Evolutionary conservation across 768 basidiomycete species (phyloP), one percentile per base, ranked within the genome.

Genomic region (Mycena alexandri): DNA sequence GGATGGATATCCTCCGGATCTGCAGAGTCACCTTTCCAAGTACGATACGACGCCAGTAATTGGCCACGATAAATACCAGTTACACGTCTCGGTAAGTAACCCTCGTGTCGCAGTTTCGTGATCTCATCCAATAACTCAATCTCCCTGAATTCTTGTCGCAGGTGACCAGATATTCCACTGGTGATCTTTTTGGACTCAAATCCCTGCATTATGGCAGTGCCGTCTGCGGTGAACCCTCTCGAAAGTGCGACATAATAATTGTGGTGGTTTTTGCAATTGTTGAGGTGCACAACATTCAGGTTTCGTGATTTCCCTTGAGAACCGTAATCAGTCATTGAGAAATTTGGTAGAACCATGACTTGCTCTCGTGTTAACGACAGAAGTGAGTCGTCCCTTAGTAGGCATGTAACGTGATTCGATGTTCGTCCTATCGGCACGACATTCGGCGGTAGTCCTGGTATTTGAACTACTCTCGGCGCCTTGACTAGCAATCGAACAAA

Each of bases 121-220:
- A 58, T 43, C 21, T 58, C 57, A 36, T 58, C 57, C 25, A 58
- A 14, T 14, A 46, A 9, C 21, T 58, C 57, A 12, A 58, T 4
- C 25, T 58, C 57, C 7, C 57, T 29, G 19, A 58, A 58, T 8
- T 58, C 57, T 21, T 58, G 57, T 46, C 57, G 33, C 5, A 58
- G 29, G 9, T 46, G 22, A 2, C 57, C 57, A 17, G 22, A 16
- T 21, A 58, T n/a, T 12, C 57, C 57, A 21, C 29, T 16, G 2
- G 19, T 33, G 21, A 58, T 46, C 12, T 46, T 58, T 9, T 58
- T 58, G 16, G 43, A 13, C 19, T 58, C 57, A 12, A 58, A 58
- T 19, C 24, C 42, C 21, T 58, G 43, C 1, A 58, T 44, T 1
- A 58, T 58, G 7, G 19, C 25, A 12, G 57, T 58, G 43, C 24